Base-by-base conservation (phyloP, 257 asterid genomes). In the Solanum lignicaule region DNA sequence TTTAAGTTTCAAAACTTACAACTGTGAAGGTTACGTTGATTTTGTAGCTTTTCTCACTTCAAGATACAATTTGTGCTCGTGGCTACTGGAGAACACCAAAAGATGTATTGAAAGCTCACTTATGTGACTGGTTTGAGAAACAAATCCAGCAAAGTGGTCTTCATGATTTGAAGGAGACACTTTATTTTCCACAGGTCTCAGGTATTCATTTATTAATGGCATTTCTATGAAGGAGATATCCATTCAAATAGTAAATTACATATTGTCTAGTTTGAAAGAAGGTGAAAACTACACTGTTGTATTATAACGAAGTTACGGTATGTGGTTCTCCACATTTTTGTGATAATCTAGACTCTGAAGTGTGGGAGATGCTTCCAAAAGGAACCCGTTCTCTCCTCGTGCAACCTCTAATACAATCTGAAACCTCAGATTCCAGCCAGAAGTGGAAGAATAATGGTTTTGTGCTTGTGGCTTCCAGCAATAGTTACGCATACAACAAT, bases 21-120 rank as follows among this genome's bases (percentile, higher is more conserved):
- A 72, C 83, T 31, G 23, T 46, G 73, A 78, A 74, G 41, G 9
- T 48, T 10, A 87, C 87, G 31, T 87, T 83, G 87, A 71, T 60
- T 58, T 75, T 92, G 91, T 89, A 97, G 99, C 96, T 97, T 88
- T 88, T 95, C 88, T 90, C 92, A 38, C 89, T 92, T 86, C 90
- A 92, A 86, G 95, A 93, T 89, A 92, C 92, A 33, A 60, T 94
- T n/a, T 97, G 99, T 46, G 95, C 91, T 68, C 99, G 98, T 65
- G 99, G 99, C 89, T 97, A 95, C 89, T 97, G 99, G 99, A 93
- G 92, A 55, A 88, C 84, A 29, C 97, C 98, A 7, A 87, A 91
- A 85, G 95, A 90, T 88, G 74, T 90, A 69, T 87, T 94, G 15
- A 95, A 94, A 91, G 95, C 89, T 83, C 88, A 90, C 39, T 55